Evolutionary conservation across 345 rosid genomes (phyloP).

Genomic region (Syzygium aqueum): DNA sequence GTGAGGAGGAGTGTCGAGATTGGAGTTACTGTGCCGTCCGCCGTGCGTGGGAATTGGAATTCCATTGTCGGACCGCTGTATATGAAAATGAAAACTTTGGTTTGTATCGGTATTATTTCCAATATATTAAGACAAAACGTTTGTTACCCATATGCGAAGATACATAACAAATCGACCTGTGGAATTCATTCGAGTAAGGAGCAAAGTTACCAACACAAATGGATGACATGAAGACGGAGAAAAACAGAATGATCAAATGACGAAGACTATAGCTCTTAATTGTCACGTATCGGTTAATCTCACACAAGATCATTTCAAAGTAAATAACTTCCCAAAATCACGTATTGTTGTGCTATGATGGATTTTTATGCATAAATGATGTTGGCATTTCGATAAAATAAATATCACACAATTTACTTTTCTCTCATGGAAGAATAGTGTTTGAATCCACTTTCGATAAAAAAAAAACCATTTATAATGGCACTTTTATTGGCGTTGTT

Average conservation of each 20-base stretch:
- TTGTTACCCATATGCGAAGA: neutral
- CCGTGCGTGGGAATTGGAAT: too few relatives aligned
- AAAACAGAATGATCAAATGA: neutral
- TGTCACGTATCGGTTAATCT: neutral
- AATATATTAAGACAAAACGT: neutral
- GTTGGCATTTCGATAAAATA: neutral
- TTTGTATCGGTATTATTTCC: neutral
- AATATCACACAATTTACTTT: neutral
- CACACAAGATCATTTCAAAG: accelerated
- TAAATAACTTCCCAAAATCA: neutral
- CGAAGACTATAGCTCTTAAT: neutral
- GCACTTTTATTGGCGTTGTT: neutral
- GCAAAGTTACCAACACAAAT: accelerated
- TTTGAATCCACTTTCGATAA: neutral
- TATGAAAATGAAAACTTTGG: neutral
- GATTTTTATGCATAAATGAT: neutral
- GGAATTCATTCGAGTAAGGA: neutral
- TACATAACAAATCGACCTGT: neutral
- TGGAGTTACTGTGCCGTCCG: too few relatives aligned
- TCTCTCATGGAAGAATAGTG: neutral
- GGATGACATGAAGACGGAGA: neutral
- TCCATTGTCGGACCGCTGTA: too few relatives aligned
- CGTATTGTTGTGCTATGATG: neutral
- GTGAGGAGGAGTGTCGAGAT: too few relatives aligned
- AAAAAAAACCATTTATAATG: neutral